These are phyloP conservation scores for Microcyclosporella mali DNA, from an alignment of 2,329 filamentous ascomycete species.

Conservation along the genomic window DNA sequence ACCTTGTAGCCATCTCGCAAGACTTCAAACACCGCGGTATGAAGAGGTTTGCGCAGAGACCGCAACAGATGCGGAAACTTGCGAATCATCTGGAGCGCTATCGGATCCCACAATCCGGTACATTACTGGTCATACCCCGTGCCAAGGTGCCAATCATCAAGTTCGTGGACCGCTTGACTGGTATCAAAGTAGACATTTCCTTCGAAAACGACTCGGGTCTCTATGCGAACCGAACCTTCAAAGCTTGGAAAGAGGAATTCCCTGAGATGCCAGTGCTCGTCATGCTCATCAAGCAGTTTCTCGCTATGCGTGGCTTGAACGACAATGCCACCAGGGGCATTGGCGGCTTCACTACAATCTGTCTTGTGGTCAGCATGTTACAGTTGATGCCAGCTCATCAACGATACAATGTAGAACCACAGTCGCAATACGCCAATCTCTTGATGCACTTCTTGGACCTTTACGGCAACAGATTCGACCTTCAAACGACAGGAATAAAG, in stretches of 20 bases:
- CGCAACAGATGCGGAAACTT: slow-evolving; percentile 58
- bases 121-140: slow-evolving; percentile 61
- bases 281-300: slow-evolving; percentile 83
- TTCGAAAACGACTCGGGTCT: slow-evolving; percentile 88
- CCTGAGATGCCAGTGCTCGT: slow-evolving; percentile 83
- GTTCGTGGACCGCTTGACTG: slow-evolving; percentile 71
- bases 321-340: slow-evolving; percentile 88
- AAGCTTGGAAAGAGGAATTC: slow-evolving; percentile 69
- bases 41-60: too few species aligned
- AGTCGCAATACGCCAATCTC: slow-evolving; percentile 69
- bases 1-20: slow-evolving; percentile 70
- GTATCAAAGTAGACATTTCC: slow-evolving; percentile 82
- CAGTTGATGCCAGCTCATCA: slow-evolving; percentile 70
- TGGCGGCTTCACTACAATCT: slow-evolving; percentile 90
- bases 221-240: slow-evolving; percentile 71
- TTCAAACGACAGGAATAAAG: slow-evolving; percentile 62
- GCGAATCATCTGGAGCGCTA: slow-evolving; percentile 52
- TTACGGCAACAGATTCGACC: slow-evolving; percentile 78
- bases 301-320: slow-evolving; percentile 82
- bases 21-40: slow-evolving; percentile 53
- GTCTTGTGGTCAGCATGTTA: slow-evolving; percentile 82
- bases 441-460: slow-evolving; percentile 84
- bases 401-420: slow-evolving; percentile 51
- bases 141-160: slow-evolving; percentile 92
- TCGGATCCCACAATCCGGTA: slow-evolving; percentile 52